A percentile compares a stretch with the other conserved stretches of the same genome.
These are phyloP conservation scores for Naganishia sp. DNA, from an alignment of 1,284 basidiomycete species.

Conservation along the genomic window DNA sequence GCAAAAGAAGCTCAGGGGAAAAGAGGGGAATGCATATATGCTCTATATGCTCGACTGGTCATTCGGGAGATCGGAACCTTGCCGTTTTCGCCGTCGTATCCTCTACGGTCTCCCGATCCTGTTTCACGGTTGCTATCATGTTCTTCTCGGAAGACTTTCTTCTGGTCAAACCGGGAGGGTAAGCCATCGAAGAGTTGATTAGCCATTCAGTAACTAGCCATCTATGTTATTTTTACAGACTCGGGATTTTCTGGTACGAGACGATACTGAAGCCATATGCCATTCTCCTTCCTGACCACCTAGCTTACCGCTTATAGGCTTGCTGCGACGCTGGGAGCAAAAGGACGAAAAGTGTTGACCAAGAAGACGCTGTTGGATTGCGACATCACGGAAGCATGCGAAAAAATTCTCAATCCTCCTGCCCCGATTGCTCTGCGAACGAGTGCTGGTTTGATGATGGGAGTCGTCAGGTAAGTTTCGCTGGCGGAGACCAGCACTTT, in stretches of 20 bases:
- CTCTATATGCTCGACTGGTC: neutral
- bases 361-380: slow-evolving; percentile 28
- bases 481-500: neutral
- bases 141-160: slow-evolving; percentile 28
- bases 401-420: slow-evolving; percentile 27
- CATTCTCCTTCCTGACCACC: neutral
- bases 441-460: slow-evolving; percentile 33
- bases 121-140: slow-evolving; percentile 2
- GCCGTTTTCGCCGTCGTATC: no score
- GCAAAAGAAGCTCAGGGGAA: no score
- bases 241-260: slow-evolving; percentile 21
- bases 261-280: neutral
- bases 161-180: slow-evolving; percentile 24
- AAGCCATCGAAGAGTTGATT: neutral
- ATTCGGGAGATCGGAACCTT: no score
- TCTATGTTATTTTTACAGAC: neutral
- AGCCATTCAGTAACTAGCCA: neutral
- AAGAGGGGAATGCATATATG: neutral
- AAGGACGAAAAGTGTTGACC: slow-evolving; percentile 8
- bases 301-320: slow-evolving; percentile 13
- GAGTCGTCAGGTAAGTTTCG: slow-evolving; percentile 30
- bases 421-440: slow-evolving; percentile 30
- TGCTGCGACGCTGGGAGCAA: slow-evolving; percentile 31
- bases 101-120: no score
- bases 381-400: slow-evolving; percentile 28